Base-by-base conservation (phyloP, 345 rosid species). In the Camelina sativa region DNA sequence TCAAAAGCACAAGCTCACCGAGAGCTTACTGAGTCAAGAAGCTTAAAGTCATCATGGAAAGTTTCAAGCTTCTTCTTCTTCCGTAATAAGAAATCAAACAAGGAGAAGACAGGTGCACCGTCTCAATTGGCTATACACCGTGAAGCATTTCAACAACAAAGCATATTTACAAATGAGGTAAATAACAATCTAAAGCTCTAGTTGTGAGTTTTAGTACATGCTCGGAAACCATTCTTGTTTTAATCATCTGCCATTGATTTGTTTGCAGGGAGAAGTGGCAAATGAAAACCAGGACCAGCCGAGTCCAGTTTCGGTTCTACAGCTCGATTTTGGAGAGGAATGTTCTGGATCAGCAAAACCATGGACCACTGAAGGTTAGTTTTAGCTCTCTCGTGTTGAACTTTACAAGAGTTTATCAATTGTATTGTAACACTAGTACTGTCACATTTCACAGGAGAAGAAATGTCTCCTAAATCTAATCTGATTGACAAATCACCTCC, bases 231-330 rank as follows among this genome's bases (percentile, higher is more conserved):
- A 16, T 65, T 77, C 54, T 58, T 69, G 72, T 56, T 28, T 56
- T 55, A 74, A 68, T 64, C 38, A 65, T 22, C 67, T 3, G 40
- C 11, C 66, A 54, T 77, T 65, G 64, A 65, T 78, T 73, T 81
- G 82, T 64, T 80, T 81, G 81, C 84, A 95, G 97, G 85, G 64
- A 12, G 84, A 71, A 13, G 10, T 84, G 40, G 79, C 81, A 63
- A 87, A 82, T 60, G 91, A 87, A 80, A 91, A 83, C 86, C 96
- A 85, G 81, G 97, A 90, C 82, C 99, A 92, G 76, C 98, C 93
- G 34, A 96, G 98, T 78, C 99, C 97, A 51, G 85, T 88, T 41
- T 92, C 99, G 4, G 97, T 89, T 84, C 79, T 96, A 77, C 89
- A 92, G 30, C 84, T 81, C 7, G 82, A 80, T 48, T 96, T 92